phyloP scores from a whole-genome alignment of 352 stramenopile genomes.

The Globisporangium rhizosaccharum region DNA sequence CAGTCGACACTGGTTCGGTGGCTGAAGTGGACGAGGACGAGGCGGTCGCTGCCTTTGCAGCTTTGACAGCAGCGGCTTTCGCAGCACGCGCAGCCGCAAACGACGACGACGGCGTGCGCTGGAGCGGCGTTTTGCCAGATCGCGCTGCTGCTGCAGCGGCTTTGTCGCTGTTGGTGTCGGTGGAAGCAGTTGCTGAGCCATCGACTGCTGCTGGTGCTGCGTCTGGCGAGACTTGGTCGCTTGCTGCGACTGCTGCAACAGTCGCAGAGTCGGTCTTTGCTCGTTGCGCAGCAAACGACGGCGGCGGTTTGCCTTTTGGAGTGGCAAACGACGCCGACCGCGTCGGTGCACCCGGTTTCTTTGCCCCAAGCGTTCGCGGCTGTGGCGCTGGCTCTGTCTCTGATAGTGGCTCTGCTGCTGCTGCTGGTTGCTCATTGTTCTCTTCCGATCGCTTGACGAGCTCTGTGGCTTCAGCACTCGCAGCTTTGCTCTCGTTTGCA shows the following conservation, averaged over 20 bases:
- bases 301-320: conserved; percentile 9
- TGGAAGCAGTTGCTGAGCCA: no score
- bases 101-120: conserved; percentile 14
- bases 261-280: no score
- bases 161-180: no score
- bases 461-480: neutral
- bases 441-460: neutral
- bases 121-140: neutral
- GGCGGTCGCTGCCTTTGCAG: neutral
- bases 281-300: no score
- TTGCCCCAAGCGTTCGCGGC: neutral
- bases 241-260: no score
- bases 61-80: conserved; percentile 11
- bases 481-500: no score
- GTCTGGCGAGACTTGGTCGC: no score
- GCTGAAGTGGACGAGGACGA: neutral
- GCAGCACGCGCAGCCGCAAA: conserved; percentile 22
- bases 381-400: neutral
- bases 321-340: conserved; percentile 21
- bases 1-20: neutral
- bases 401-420: neutral
- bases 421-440: neutral
- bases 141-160: no score
- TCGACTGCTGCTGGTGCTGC: no score
- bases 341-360: conserved; percentile 2